Percentiles rank a stretch among this genome's conserved stretches.
Conservation (phyloP, 2,329 filamentous ascomycete genomes). For the Cytospora piceicola region DNA sequence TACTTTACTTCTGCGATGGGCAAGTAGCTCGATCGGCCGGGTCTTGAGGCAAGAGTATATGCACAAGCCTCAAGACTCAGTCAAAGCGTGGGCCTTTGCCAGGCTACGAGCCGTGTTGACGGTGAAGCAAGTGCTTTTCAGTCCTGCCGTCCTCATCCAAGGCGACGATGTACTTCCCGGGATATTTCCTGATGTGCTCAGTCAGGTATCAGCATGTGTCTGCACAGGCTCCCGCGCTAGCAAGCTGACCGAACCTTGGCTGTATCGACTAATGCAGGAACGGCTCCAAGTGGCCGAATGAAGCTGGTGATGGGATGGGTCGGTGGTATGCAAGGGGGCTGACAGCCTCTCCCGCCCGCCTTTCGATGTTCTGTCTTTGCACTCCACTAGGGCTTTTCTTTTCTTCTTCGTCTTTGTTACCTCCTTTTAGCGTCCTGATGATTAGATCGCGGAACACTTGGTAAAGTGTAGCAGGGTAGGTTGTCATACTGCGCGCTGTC, state of each 20-base stretch:
- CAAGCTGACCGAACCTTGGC: background rate
- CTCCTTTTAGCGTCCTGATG: background rate
- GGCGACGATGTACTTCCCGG: no score
- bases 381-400: background rate
- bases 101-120: no score
- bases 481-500: no score
- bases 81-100: no score
- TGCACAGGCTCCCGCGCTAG: background rate
- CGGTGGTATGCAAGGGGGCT: background rate
- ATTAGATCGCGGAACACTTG: no score
- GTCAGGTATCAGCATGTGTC: background rate
- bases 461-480: no score
- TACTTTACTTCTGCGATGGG: background rate
- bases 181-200: background rate
- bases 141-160: no score
- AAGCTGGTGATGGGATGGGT: background rate
- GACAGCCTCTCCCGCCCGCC: no score
- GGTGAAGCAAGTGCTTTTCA: no score
- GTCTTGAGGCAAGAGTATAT: no score
- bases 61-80: no score
- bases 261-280: background rate
- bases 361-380: background rate
- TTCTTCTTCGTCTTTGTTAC: background rate
- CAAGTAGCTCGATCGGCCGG: background rate
- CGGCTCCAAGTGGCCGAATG: background rate